A percentile compares a stretch with the other conserved stretches of the same genome.
These are phyloP conservation scores for Candida silvicultrix DNA, from an alignment of 805 yeast species.

Conservation along the genomic window DNA sequence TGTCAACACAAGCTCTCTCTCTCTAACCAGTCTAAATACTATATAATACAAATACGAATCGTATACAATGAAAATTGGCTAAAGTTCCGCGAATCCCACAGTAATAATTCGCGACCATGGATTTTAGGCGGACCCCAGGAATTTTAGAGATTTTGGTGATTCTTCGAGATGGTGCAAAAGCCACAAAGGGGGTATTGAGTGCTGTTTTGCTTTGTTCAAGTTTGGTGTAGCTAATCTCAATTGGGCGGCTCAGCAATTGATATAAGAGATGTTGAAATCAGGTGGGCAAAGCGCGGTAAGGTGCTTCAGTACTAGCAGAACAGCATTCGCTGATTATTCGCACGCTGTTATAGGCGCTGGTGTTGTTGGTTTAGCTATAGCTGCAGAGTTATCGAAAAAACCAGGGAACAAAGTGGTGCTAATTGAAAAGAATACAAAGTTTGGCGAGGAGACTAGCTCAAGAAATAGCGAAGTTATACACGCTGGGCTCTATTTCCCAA, in stretches of 20 bases:
- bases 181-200: not conserved
- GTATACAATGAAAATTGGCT: too few relatives aligned
- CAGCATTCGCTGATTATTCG: constrained; percentile 41
- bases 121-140: not conserved
- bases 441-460: constrained; percentile 82
- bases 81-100: too few relatives aligned
- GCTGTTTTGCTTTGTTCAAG: too few relatives aligned
- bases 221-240: too few relatives aligned
- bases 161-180: too few relatives aligned
- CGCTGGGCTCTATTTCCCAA: constrained; percentile 83
- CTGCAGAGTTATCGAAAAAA: constrained; percentile 51
- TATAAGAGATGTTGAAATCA: not conserved
- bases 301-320: constrained; percentile 10
- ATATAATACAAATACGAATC: too few relatives aligned
- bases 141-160: not conserved
- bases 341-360: constrained; percentile 83
- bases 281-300: constrained; percentile 1
- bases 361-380: constrained; percentile 77
- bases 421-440: constrained; percentile 57
- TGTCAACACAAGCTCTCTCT: too few relatives aligned
- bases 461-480: constrained; percentile 91
- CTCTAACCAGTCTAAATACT: too few relatives aligned
- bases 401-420: constrained; percentile 49
- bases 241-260: too few relatives aligned
- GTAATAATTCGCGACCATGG: too few relatives aligned